phyloP scores from a whole-genome alignment of 2,329 filamentous ascomycete species.

The Didymella exigua region DNA sequence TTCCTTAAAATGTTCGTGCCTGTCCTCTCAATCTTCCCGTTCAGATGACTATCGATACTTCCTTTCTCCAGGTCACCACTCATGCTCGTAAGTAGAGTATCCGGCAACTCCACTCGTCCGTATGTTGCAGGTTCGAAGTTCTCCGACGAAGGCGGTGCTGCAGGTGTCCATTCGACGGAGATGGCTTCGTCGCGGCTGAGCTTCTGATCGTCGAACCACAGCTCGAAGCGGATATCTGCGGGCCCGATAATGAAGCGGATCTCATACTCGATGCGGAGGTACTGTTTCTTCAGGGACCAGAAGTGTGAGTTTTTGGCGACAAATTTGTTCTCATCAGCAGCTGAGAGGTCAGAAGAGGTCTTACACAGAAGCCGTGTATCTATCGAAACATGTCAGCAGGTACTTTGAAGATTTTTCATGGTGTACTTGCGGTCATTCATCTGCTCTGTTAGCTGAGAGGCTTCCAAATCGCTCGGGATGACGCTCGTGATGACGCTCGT shows the following conservation, averaged over 20 bases:
- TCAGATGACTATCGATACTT: neutral
- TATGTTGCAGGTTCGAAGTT: conserved; percentile 17
- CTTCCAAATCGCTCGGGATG: conserved; percentile 27
- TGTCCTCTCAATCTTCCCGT: conserved; percentile 8
- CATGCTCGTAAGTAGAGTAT: conserved; percentile 19
- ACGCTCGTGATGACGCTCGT: conserved; percentile 42
- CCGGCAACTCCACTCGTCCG: conserved; percentile 27
- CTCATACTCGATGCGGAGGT: conserved; percentile 40
- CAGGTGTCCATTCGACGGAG: conserved; percentile 40
- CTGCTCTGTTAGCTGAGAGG: neutral
- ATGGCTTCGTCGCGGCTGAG: conserved; percentile 41
- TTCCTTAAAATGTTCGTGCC: conserved; percentile 1
- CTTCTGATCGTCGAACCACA: conserved; percentile 47
- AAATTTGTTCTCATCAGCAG: conserved; percentile 41
- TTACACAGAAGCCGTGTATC: conserved; percentile 35
- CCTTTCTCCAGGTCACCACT: conserved; percentile 4
- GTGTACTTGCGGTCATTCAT: neutral
- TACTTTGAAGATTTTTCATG: neutral
- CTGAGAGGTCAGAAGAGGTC: conserved; percentile 41
- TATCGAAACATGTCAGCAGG: neutral
- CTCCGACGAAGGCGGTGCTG: conserved; percentile 12
- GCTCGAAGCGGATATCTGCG: conserved; percentile 47
- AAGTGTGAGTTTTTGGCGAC: conserved; percentile 46
- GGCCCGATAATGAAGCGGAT: conserved; percentile 47
- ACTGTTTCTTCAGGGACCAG: conserved; percentile 42